A percentile compares a stretch with the other conserved stretches of the same genome.
phyloP scores from a whole-genome alignment of 805 yeast genomes.

The Lipomyces orientalis region DNA sequence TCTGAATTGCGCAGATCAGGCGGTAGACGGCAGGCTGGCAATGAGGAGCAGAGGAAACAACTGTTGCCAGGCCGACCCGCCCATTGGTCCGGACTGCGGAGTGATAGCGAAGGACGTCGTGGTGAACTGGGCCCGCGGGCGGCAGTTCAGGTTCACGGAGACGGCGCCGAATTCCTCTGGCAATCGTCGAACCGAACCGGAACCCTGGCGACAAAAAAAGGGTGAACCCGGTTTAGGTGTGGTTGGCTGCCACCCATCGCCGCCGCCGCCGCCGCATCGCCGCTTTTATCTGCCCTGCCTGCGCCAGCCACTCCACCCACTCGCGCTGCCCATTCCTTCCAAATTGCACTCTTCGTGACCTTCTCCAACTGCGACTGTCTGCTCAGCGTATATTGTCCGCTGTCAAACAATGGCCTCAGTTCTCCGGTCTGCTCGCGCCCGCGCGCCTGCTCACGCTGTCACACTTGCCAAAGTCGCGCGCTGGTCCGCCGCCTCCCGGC shows the following conservation, averaged over 20 bases:
- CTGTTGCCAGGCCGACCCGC: too few species aligned
- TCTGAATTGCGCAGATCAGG: too few species aligned
- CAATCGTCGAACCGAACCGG: neutral
- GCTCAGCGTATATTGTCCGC: neutral
- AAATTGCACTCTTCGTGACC: neutral
- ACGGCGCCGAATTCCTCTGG: too few species aligned
- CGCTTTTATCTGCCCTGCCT: neutral
- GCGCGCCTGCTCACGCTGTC: neutral
- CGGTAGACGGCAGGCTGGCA: too few species aligned
- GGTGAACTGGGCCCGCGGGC: too few species aligned
- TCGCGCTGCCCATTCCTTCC: neutral
- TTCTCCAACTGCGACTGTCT: neutral
- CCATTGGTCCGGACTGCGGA: too few species aligned
- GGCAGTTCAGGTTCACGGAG: too few species aligned
- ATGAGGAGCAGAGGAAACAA: too few species aligned
- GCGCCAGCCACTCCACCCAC: neutral
- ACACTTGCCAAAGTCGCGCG: neutral
- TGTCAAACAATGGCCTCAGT: slow-evolving; percentile 5
- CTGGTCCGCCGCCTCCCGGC: neutral
- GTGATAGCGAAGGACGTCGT: too few species aligned
- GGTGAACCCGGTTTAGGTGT: neutral
- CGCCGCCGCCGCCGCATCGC: slow-evolving; percentile 1
- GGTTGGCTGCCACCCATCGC: neutral
- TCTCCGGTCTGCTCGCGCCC: neutral
- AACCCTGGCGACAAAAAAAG: neutral